Percentiles rank a stretch among this genome's conserved stretches.
Conservation (phyloP, 169 alveolate genomes). For the Eimeria maxima region DNA sequence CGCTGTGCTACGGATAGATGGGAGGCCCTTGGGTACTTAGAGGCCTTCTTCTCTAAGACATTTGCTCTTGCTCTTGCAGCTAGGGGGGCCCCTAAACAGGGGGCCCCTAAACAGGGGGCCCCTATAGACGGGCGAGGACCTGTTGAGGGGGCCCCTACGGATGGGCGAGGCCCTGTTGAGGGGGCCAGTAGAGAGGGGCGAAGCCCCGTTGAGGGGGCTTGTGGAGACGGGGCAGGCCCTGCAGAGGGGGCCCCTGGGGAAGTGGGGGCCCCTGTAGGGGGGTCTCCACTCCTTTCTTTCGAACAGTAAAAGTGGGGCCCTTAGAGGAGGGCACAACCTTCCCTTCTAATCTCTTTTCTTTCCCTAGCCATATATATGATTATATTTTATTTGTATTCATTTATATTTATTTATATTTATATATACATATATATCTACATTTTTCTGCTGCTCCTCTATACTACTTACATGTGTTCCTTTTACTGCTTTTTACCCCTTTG, state of each 20-base stretch:
- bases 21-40: conserved; percentile 72
- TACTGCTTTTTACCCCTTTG: too few relatives aligned
- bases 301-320: background rate
- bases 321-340: background rate
- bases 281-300: too few relatives aligned
- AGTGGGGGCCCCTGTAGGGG: background rate
- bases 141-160: background rate
- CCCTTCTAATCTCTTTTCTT: too few relatives aligned
- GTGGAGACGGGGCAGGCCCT: background rate
- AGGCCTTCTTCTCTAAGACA: conserved; percentile 44
- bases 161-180: too few relatives aligned
- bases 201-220: background rate
- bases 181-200: too few relatives aligned
- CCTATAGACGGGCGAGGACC: background rate
- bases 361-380: too few relatives aligned
- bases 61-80: conserved; percentile 30
- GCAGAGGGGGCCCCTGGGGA: background rate
- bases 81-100: background rate
- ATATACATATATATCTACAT: too few relatives aligned
- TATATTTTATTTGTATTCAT: too few relatives aligned
- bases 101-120: background rate
- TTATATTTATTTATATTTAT: too few relatives aligned
- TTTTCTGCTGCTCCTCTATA: too few relatives aligned
- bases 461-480: too few relatives aligned
- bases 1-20: conserved; percentile 69